These are phyloP conservation scores for Coniochaeta pulveracea DNA, from an alignment of 2,329 filamentous ascomycete genomes.

Conservation along the genomic window DNA sequence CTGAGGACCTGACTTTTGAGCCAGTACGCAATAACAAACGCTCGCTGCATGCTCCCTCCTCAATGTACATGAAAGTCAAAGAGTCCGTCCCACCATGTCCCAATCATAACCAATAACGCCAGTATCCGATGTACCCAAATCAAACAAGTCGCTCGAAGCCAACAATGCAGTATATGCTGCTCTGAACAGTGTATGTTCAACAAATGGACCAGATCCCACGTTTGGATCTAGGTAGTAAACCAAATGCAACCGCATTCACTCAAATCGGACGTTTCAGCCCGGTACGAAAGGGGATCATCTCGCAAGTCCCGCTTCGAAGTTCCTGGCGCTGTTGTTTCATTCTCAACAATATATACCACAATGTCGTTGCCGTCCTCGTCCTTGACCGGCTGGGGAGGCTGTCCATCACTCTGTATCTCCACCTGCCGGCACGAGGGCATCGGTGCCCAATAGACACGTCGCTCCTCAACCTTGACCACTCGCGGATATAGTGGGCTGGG, in stretches of 20 bases:
- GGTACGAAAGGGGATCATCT: slow-evolving; percentile 4
- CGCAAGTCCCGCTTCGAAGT: slow-evolving; percentile 4
- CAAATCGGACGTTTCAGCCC: slow-evolving; percentile 21
- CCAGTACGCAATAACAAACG: no score
- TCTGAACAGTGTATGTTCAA: no score
- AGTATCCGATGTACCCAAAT: no score
- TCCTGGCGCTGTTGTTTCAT: slow-evolving; percentile 11
- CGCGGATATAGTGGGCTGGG: slow-evolving; percentile 37
- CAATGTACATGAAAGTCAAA: no score
- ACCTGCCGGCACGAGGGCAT: slow-evolving; percentile 37
- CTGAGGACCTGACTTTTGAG: no score
- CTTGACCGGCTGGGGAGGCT: slow-evolving; percentile 21
- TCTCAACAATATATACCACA: slow-evolving; percentile 32
- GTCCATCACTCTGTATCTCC: slow-evolving; percentile 26
- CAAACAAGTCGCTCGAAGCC: no score
- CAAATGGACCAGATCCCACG: no score
- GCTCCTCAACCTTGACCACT: slow-evolving; percentile 43
- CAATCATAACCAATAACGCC: no score
- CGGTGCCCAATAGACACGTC: slow-evolving; percentile 26
- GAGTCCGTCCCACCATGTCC: no score
- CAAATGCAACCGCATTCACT: slow-evolving; percentile 43
- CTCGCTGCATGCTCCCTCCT: no score
- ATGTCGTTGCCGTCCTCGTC: slow-evolving; percentile 27
- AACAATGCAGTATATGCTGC: no score
- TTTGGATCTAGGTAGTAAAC: slow-evolving; percentile 39